Evolutionary conservation across 257 asterid species (phyloP), one percentile per base, ranked within the genome.

Genomic region (Jacaranda copaia): DNA sequence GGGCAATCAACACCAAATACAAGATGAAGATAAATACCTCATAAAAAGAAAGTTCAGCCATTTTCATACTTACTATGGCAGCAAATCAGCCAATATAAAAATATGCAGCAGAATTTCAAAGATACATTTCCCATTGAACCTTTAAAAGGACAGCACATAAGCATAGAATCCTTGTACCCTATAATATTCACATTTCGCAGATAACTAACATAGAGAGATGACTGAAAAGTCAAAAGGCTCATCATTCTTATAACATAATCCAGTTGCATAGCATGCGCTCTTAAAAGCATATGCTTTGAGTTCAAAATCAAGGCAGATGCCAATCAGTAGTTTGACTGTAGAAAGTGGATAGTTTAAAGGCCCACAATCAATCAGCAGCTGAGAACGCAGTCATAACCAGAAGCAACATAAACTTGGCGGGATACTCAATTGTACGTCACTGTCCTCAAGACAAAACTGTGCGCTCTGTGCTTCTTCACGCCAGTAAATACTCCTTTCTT

Each of bases 181-280:
- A 87, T 70, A 80, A 75, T 89, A 89, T 89, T 85, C 85, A 89
- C 92, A 85, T 60, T n/a, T n/a, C n/a, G 82, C 56, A 63, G 76
- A 69, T 60, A 76, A 81, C 79, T 71, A 85, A 79, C 45, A 81
- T 12, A 77, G 49, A 64, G 68, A 82, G 74, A 78, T 39, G 81
- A 75, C 75, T 11, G n/a, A 53, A 38, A 80, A 45, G 78, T 72
- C 69, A 55, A 16, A 64, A 49, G 83, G 75, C 76, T 48, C 79
- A 66, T 18, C 76, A 76, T 68, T 78, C 85, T 74, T 42, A 66
- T 79, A 74, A 62, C 84, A 79, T 70, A 68, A 71, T 70, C 84
- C 79, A 79, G 74, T 77, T 55, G 77, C 83, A 65, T 68, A 72
- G 16, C 20, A 77, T 46, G 69, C 59, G 14, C 81, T 72, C 76